Evolutionary conservation across 2,329 filamentous ascomycete species (phyloP).

Genomic region (Myriosclerotinia scirpicola): DNA sequence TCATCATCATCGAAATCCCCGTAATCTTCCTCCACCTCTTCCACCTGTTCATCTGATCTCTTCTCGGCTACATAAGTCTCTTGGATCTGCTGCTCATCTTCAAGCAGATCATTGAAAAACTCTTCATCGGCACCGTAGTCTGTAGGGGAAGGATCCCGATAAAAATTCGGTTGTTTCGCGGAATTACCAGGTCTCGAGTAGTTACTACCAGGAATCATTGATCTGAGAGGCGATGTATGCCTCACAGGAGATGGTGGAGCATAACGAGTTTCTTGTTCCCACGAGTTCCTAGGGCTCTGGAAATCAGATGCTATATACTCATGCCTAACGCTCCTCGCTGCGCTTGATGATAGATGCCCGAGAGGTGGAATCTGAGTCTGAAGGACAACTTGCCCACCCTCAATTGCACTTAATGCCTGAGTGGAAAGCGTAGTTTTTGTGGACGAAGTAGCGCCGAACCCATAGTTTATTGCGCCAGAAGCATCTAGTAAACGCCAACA

Average conservation of each 20-base stretch:
- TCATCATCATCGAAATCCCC: constrained; percentile 40
- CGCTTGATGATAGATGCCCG: neutral
- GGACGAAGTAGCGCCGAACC: constrained; percentile 30
- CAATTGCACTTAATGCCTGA: constrained; percentile 30
- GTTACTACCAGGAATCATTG: neutral
- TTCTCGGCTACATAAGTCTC: constrained; percentile 20
- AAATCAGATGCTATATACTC: constrained; percentile 8
- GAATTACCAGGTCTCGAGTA: neutral
- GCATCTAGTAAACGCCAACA: constrained; percentile 31
- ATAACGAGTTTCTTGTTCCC: neutral
- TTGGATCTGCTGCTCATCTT: constrained; percentile 33
- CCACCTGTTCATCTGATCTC: constrained; percentile 22
- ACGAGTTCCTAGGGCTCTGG: neutral
- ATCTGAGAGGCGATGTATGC: neutral
- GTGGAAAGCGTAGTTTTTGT: constrained; percentile 25
- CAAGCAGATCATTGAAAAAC: constrained; percentile 32
- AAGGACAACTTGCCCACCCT: constrained; percentile 37
- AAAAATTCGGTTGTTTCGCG: constrained; percentile 4
- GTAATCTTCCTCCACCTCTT: constrained; percentile 34
- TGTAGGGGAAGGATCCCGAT: constrained; percentile 27
- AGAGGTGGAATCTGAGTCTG: constrained; percentile 32
- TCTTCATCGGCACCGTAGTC: constrained; percentile 35
- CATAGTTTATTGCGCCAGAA: constrained; percentile 38
- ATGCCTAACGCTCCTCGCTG: neutral
- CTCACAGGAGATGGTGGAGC: constrained; percentile 10